Base-by-base conservation (phyloP, 345 rosid species). In the Eucalyptus melliodora region DNA sequence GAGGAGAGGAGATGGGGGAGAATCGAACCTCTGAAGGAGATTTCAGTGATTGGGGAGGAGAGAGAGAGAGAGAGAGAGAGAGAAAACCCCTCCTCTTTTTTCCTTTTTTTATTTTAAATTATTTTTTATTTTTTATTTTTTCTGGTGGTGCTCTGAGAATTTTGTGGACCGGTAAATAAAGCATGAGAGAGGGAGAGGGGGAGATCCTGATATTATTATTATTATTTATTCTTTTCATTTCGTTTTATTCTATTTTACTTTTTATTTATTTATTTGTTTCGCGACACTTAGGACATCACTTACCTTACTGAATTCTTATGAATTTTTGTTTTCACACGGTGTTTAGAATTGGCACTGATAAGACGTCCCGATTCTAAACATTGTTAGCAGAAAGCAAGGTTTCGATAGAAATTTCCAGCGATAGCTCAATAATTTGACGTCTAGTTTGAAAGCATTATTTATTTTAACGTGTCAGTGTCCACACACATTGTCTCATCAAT, bases 371-470 rank as follows among this genome's bases (percentile, higher is more conserved):
- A 1, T 51, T 51, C 55, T 17, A 7, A 17, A 51, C 2, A 1
- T 17, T 51, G 53, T 50, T 16, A 50, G 0, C 8, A 50, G 1
- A 50, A 16, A 51, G 8, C 55, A 17, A 51, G 23, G 0, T 51
- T 51, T 1, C 8, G 23, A 51, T 51, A 17, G 8, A 51, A 51
- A 51, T 23, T 51, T 51, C 2, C 0, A 0, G 9, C 2, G 4
- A 51, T 51, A 7, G 4, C 4, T 51, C 55, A 17, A 51, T 51
- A 51, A 51, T 51, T 51, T 51, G 23, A 50, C 0, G 8, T 3
- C 0, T 1, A 50, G 1, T 0, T 0, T 50, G 2, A 50, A 50
- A 6, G 7, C 8, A 0, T 50, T 16, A 1, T 50, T 50, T 50
- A 50, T 50, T 50, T 50, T 50, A 50, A 50, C 3, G 0, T 50